phyloP scores from a whole-genome alignment of 2,329 filamentous ascomycete species.

The Pseudogymnoascus sp. region DNA sequence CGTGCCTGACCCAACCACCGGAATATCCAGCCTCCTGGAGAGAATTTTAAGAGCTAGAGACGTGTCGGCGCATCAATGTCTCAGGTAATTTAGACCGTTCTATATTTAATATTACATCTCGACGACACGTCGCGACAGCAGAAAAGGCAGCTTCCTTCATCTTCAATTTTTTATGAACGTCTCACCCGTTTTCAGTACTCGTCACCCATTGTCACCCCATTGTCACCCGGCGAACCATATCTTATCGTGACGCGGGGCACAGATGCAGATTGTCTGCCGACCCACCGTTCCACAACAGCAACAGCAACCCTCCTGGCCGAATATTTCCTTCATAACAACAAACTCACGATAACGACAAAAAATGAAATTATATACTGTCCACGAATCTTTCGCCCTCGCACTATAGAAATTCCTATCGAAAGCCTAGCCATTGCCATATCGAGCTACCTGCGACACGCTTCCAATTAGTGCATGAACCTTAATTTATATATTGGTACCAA shows the following conservation, averaged over 20 bases:
- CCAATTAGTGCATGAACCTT: background rate
- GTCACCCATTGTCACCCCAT: background rate
- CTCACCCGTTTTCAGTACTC: background rate
- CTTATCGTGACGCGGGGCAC: background rate
- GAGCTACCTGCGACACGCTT: background rate
- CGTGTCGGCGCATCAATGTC: background rate
- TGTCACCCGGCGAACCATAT: background rate
- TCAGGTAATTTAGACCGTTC: background rate
- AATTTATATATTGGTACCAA: background rate
- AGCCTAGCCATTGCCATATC: background rate
- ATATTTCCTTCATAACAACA: background rate
- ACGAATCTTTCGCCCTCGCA: background rate
- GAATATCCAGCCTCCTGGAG: background rate
- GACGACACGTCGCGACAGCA: background rate
- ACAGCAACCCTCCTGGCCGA: background rate
- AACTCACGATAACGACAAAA: background rate
- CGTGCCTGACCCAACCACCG: background rate
- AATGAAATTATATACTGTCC: background rate
- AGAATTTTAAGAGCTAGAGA: background rate
- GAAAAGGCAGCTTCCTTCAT: background rate
- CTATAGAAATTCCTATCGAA: background rate
- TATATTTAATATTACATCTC: background rate
- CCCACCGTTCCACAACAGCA: background rate
- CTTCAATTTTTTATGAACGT: background rate
- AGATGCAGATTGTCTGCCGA: background rate